These are phyloP conservation scores for Asterochloris sp. DNA, from an alignment of 139 green algal genomes.

Conservation along the genomic window DNA sequence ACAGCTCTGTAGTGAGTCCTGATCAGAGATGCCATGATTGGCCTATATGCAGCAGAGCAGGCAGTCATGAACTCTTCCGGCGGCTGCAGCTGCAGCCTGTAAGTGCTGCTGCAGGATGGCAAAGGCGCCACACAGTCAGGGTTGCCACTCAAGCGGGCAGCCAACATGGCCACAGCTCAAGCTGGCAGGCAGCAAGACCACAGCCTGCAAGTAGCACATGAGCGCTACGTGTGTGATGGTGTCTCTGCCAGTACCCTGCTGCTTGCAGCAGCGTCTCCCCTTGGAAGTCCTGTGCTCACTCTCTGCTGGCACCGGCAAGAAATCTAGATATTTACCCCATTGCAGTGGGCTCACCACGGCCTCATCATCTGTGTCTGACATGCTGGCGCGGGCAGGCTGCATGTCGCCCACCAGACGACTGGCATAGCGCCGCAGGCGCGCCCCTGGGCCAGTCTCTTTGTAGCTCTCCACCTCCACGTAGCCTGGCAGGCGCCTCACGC, in stretches of 20 bases:
- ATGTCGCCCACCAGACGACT: slow-evolving; percentile 5
- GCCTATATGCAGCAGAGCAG: too few relatives aligned
- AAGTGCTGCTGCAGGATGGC: too few relatives aligned
- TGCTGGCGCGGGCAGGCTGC: neutral
- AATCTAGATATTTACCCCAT: neutral
- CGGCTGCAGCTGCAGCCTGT: too few relatives aligned
- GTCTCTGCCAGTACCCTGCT: neutral
- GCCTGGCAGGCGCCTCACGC: slow-evolving; percentile 13
- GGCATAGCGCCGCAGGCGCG: slow-evolving; percentile 2
- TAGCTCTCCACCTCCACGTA: slow-evolving; percentile 14
- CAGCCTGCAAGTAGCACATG: neutral
- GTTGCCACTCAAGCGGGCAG: too few relatives aligned
- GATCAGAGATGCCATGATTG: too few relatives aligned
- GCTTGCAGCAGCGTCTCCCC: neutral
- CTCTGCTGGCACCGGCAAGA: neutral
- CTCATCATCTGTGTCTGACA: neutral
- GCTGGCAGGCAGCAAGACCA: too few relatives aligned
- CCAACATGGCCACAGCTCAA: too few relatives aligned
- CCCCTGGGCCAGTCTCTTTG: neutral
- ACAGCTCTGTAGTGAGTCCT: neutral
- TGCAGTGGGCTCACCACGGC: neutral
- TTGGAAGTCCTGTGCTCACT: neutral
- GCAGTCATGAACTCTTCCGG: too few relatives aligned
- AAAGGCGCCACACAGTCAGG: too few relatives aligned
- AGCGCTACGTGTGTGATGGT: neutral